Conservation (phyloP, 495 filamentous ascomycete species). For the Baudoinia panamericana region DNA sequence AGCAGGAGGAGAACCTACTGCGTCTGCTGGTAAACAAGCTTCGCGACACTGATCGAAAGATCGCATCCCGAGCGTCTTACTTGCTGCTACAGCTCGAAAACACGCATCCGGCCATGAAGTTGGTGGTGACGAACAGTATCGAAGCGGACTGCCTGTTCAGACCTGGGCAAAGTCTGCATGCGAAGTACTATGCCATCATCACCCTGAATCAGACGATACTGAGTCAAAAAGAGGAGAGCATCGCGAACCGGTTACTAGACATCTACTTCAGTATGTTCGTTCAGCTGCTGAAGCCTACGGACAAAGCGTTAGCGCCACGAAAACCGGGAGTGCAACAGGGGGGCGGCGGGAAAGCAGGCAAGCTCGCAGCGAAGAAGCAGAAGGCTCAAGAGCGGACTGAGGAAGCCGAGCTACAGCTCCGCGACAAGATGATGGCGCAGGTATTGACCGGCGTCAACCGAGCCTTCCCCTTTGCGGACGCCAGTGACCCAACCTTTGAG, state of each 20-base stretch:
- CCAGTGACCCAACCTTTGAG: constrained; percentile 59
- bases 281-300: constrained; percentile 50
- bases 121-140: constrained; percentile 65
- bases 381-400: constrained; percentile 43
- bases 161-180: constrained; percentile 70
- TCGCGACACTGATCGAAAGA: constrained; percentile 84
- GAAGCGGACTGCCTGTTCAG: constrained; percentile 79
- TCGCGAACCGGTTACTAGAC: constrained; percentile 68
- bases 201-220: constrained; percentile 93
- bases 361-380: constrained; percentile 37
- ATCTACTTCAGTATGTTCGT: constrained; percentile 87
- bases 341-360: constrained; percentile 36
- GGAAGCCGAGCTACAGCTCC: constrained; percentile 50
- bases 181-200: constrained; percentile 91
- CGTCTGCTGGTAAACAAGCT: constrained; percentile 90
- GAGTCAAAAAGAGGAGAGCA: constrained; percentile 62
- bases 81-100: constrained; percentile 78
- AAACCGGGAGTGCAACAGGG: constrained; percentile 34
- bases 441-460: constrained; percentile 90
- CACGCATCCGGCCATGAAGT: constrained; percentile 85
- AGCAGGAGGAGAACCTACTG: constrained; percentile 90
- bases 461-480: constrained; percentile 79
- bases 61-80: constrained; percentile 82
- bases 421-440: constrained; percentile 80
- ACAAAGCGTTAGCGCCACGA: constrained; percentile 18